Percentiles rank a stretch among this genome's conserved stretches.
Conservation (phyloP, 2,329 filamentous ascomycete genomes). For the Seiridium cupressi region DNA sequence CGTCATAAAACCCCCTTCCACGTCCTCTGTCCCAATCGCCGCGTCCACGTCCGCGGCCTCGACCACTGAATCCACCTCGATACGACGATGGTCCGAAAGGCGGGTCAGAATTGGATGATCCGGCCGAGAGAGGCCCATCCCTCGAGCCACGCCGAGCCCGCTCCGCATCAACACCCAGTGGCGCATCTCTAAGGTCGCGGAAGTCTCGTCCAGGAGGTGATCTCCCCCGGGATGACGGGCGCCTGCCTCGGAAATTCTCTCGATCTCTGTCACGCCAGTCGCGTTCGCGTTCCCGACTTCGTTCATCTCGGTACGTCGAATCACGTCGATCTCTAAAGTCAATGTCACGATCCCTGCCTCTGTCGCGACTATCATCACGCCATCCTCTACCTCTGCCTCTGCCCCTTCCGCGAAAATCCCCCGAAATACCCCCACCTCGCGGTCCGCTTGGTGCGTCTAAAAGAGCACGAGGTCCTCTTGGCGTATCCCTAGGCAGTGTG, state of each 20-base stretch:
- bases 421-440: constrained; percentile 63
- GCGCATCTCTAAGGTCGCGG: constrained; percentile 55
- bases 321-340: constrained; percentile 58
- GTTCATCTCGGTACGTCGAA: constrained; percentile 54
- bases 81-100: constrained; percentile 54
- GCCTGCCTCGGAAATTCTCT: constrained; percentile 54
- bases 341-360: constrained; percentile 57
- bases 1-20: constrained; percentile 56
- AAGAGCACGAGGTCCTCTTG: constrained; percentile 77
- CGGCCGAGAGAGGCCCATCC: constrained; percentile 71
- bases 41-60: constrained; percentile 51
- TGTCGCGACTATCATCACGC: constrained; percentile 62
- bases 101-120: constrained; percentile 68
- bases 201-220: constrained; percentile 67
- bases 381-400: constrained; percentile 52
- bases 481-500: constrained; percentile 64
- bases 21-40: constrained; percentile 52
- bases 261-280: constrained; percentile 52
- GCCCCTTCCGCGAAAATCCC: constrained; percentile 63
- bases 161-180: constrained; percentile 64
- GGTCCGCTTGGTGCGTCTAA: constrained; percentile 68
- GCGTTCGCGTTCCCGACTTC: constrained; percentile 56
- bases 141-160: constrained; percentile 67
- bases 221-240: constrained; percentile 59
- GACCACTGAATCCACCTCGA: constrained; percentile 54